These are phyloP conservation scores for Phytophthora europaea DNA, from an alignment of 352 stramenopile genomes.

Conservation along the genomic window DNA sequence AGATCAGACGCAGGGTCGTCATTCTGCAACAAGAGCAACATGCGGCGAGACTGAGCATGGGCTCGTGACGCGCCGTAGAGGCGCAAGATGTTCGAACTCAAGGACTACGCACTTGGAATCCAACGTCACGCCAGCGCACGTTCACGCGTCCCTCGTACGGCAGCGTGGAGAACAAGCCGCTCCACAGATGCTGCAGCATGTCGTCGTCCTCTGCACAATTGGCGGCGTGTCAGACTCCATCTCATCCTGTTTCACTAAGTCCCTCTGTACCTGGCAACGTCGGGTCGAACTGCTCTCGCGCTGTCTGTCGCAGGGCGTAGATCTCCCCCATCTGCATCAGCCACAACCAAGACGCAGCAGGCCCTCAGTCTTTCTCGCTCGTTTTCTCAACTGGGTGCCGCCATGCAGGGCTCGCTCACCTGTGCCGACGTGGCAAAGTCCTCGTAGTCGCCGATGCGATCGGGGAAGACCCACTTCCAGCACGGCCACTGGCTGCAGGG, in stretches of 20 bases:
- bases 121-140: slow-evolving; percentile 68
- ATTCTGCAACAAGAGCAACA: slow-evolving; percentile 44
- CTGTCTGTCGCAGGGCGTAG: slow-evolving; percentile 64
- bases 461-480: slow-evolving; percentile 73
- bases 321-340: slow-evolving; percentile 63
- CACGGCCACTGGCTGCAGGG: slow-evolving; percentile 58
- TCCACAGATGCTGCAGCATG: slow-evolving; percentile 75
- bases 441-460: slow-evolving; percentile 68
- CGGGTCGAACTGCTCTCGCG: slow-evolving; percentile 68
- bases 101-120: slow-evolving; percentile 61
- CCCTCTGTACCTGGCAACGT: slow-evolving; percentile 40
- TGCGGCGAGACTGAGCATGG: not conserved
- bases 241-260: not conserved
- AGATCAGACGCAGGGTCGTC: slow-evolving; percentile 72
- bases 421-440: slow-evolving; percentile 67
- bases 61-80: not conserved
- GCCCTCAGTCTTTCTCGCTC: not conserved
- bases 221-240: slow-evolving; percentile 6
- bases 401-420: not conserved
- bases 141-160: slow-evolving; percentile 77
- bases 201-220: slow-evolving; percentile 59
- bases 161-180: slow-evolving; percentile 67
- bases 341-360: not conserved
- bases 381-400: not conserved
- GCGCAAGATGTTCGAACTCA: not conserved